Evolutionary conservation across 495 filamentous ascomycete genomes (phyloP), one percentile per base, ranked within the genome.

Genomic region (Collariella sp.): DNA sequence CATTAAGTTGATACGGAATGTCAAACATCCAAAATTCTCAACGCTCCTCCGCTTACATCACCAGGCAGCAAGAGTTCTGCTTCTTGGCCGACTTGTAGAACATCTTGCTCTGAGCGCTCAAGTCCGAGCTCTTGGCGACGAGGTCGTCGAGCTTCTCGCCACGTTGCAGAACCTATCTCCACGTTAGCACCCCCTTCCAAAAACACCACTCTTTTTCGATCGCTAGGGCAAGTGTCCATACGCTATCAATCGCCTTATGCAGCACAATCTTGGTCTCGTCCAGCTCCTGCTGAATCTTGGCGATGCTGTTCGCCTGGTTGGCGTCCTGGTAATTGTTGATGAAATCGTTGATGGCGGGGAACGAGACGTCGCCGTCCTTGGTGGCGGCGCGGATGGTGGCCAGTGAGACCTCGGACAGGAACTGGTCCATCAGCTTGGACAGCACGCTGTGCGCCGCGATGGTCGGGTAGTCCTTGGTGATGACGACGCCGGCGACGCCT

Each of bases 221-320:
- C 4, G 2, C 31, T 7, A 38, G 12, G 1, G 18, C n/a, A 9
- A 3, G n/a, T 2, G 2, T 4, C 16, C 10, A 35, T 55, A 68
- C 87, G 63, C 80, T 83, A 72, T 93, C 87, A 61, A 95, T 91
- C n/a, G 89, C 93, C 81, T 96, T 94, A 72, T 96, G 89, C 54
- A 98, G 79, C 41, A 95, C 84, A 65, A 96, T 93, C 82, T 96
- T 98, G 52, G 94, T 98, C 79, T 96, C 90, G 60, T 96, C 90
- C 56, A 98, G 77, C 72, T 98, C 91, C 72, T 88, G 85, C 73
- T 97, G 94, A 61, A 97, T 96, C 78, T 86, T 91, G 78, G 89
- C 81, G 62, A 95, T 93, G 71, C 81, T 89, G 71, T 89, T 90
- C 48, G 89, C 91, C 70, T 94, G 80, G 67, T 80, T 74, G 22